phyloP scores from a whole-genome alignment of 768 basidiomycete species.

The Pulveroboletus sp. region DNA sequence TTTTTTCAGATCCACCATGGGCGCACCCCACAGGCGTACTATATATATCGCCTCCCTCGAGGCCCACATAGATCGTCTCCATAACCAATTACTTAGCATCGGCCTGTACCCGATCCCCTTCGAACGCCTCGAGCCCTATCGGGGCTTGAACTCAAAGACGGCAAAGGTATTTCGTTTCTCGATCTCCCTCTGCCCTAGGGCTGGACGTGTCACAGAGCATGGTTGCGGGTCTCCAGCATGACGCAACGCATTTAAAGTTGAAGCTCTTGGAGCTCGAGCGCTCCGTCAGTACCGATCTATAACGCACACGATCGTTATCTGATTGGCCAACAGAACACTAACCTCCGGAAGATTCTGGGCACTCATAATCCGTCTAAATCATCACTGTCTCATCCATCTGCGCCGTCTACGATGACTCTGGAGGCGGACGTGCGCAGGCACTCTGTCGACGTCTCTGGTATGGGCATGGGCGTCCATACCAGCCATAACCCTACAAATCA shows the following conservation, averaged over 20 bases:
- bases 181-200: neutral
- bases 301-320: neutral
- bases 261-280: slow-evolving; percentile 68
- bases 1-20: slow-evolving; percentile 51
- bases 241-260: slow-evolving; percentile 53
- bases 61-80: slow-evolving; percentile 65
- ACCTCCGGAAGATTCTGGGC: slow-evolving; percentile 31
- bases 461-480: slow-evolving; percentile 28
- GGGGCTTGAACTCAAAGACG: slow-evolving; percentile 71
- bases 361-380: slow-evolving; percentile 18
- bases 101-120: slow-evolving; percentile 55
- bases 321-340: slow-evolving; percentile 23
- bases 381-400: slow-evolving; percentile 20
- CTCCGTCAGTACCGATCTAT: slow-evolving; percentile 39
- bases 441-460: slow-evolving; percentile 31
- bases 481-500: slow-evolving; percentile 1
- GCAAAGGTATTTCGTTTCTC: slow-evolving; percentile 52
- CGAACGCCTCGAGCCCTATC: slow-evolving; percentile 56
- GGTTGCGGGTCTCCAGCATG: slow-evolving; percentile 67
- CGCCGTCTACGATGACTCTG: slow-evolving; percentile 27
- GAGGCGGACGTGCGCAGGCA: slow-evolving; percentile 34
- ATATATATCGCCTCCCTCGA: slow-evolving; percentile 73
- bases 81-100: slow-evolving; percentile 50
- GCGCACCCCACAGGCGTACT: slow-evolving; percentile 62
- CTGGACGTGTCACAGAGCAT: slow-evolving; percentile 48